Percentiles rank a stretch among this genome's conserved stretches.
Evolutionary conservation across 2,329 filamentous ascomycete genomes (phyloP).

Genomic region (Penicillium brasilianum): DNA sequence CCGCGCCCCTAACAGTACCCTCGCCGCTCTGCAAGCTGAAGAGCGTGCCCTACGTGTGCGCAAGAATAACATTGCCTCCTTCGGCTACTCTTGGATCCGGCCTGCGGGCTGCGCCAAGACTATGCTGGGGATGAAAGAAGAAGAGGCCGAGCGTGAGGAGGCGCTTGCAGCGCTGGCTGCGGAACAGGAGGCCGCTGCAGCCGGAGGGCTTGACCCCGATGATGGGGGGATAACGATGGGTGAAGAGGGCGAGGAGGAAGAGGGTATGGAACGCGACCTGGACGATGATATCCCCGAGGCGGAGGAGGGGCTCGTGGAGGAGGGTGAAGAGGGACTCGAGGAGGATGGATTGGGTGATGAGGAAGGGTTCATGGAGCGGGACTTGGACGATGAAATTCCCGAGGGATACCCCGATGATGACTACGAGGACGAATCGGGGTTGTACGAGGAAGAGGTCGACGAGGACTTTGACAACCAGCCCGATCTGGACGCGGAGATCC

Average conservation of each 20-base stretch:
- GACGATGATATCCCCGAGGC: conserved; percentile 54
- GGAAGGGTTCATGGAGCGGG: conserved; percentile 51
- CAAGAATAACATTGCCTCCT: conserved; percentile 80
- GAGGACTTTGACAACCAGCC: conserved; percentile 51
- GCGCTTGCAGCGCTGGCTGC: conserved; percentile 75
- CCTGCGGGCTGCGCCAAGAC: conserved; percentile 89
- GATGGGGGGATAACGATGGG: conserved; percentile 36
- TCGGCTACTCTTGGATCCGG: conserved; percentile 87
- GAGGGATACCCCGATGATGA: conserved; percentile 57
- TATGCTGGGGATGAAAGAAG: conserved; percentile 85
- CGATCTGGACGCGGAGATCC: conserved; percentile 65
- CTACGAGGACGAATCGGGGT: conserved; percentile 43
- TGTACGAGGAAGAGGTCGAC: conserved; percentile 38
- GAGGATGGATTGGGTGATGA: conserved; percentile 53
- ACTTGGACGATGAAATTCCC: conserved; percentile 65
- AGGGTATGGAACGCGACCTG: conserved; percentile 49
- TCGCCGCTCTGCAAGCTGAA: conserved; percentile 74
- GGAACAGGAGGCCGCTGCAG: conserved; percentile 69
- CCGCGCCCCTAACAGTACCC: conserved; percentile 62
- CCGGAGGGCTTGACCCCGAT: conserved; percentile 44
- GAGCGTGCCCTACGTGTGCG: conserved; percentile 78
- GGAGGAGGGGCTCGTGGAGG: conserved; percentile 48
- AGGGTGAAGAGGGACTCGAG: conserved; percentile 53
- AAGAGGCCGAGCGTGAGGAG: conserved; percentile 85
- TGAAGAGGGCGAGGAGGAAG: conserved; percentile 46